Percentiles rank a stretch among this genome's conserved stretches.
Conservation (phyloP, 2,329 filamentous ascomycete species). For the Fusarium tricinctum region DNA sequence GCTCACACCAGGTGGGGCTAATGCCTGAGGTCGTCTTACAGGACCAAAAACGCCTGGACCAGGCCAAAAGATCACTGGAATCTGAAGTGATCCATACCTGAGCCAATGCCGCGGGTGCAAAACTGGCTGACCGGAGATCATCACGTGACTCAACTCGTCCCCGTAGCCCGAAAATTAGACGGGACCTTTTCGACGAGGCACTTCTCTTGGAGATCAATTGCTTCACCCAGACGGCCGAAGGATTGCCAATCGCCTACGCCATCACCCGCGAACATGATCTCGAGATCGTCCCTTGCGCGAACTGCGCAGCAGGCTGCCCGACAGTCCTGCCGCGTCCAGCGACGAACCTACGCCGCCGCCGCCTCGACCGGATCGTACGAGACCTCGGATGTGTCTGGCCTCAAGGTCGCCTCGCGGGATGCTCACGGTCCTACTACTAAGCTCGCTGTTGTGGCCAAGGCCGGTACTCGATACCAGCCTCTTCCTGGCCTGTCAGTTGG, state of each 20-base stretch:
- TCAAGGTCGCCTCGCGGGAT: constrained; percentile 95
- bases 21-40: constrained; percentile 38
- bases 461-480: constrained; percentile 92
- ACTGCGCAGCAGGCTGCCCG: constrained; percentile 71
- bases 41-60: constrained; percentile 23
- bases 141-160: constrained; percentile 56
- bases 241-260: constrained; percentile 69
- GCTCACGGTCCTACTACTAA: constrained; percentile 89
- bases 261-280: constrained; percentile 72
- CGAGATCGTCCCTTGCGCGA: constrained; percentile 71
- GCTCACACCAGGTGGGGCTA: constrained; percentile 39
- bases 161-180: constrained; percentile 61
- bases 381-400: constrained; percentile 84
- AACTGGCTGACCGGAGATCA: constrained; percentile 48
- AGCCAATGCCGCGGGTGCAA: constrained; percentile 49
- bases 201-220: constrained; percentile 59
- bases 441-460: constrained; percentile 92
- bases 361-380: constrained; percentile 84
- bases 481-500: constrained; percentile 90
- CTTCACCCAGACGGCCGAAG: constrained; percentile 58
- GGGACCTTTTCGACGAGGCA: constrained; percentile 60
- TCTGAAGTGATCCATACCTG: constrained; percentile 32
- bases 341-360: constrained; percentile 71
- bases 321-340: constrained; percentile 69
- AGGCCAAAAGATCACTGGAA: constrained; percentile 22